Percentiles rank a stretch among this genome's conserved stretches.
Evolutionary conservation across 1,284 basidiomycete genomes (phyloP).

Genomic region (Mixia osmundae): DNA sequence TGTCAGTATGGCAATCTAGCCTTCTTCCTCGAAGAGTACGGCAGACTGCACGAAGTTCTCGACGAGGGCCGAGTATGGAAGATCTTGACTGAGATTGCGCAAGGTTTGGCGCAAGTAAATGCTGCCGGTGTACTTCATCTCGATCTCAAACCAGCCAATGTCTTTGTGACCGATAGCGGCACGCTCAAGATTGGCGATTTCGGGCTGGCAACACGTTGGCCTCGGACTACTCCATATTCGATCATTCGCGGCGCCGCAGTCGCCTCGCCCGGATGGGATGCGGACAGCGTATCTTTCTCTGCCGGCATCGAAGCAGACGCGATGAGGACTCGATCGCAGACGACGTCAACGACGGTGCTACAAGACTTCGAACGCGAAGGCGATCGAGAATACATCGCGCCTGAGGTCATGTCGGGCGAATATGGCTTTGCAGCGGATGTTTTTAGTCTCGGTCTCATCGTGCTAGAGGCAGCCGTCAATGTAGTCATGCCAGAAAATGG

Average conservation of each 20-base stretch:
- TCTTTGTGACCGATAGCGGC: slow-evolving; percentile 72
- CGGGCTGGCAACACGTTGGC: slow-evolving; percentile 47
- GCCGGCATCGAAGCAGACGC: slow-evolving; percentile 18
- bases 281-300: not conserved
- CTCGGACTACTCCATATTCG: slow-evolving; percentile 7
- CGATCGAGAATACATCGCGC: slow-evolving; percentile 94
- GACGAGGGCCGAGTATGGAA: slow-evolving; percentile 96
- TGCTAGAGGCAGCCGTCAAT: slow-evolving; percentile 85
- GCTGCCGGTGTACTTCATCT: slow-evolving; percentile 72
- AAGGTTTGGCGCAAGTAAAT: slow-evolving; percentile 66
- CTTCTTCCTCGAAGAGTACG: slow-evolving; percentile 81
- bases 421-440: slow-evolving; percentile 90
- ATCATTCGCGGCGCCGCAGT: slow-evolving; percentile 15
- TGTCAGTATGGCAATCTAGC: slow-evolving; percentile 81
- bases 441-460: slow-evolving; percentile 86
- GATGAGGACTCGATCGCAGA: slow-evolving; percentile 40
- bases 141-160: slow-evolving; percentile 93
- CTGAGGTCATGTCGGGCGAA: slow-evolving; percentile 73
- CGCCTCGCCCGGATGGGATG: slow-evolving; percentile 11
- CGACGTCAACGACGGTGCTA: slow-evolving; percentile 22
- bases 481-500: slow-evolving; percentile 93
- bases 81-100: slow-evolving; percentile 65
- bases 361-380: slow-evolving; percentile 77
- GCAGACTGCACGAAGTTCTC: slow-evolving; percentile 52
- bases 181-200: slow-evolving; percentile 96